phyloP scores from a whole-genome alignment of 345 rosid genomes.

The Dipteronia dyeriana region DNA sequence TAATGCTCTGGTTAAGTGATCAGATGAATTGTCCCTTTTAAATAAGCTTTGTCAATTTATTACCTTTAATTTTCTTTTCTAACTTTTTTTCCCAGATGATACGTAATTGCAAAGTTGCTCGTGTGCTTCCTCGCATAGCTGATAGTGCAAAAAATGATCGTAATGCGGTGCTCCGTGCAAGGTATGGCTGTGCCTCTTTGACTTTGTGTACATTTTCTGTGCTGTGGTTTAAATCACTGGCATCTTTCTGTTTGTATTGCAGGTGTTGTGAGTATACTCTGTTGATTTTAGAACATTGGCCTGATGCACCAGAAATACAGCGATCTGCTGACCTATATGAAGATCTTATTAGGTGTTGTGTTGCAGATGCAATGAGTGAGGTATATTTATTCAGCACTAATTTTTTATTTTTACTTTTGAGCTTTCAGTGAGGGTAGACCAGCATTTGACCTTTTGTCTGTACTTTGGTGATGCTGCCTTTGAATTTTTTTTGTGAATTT shows the following conservation, averaged over 20 bases:
- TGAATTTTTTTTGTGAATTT: not conserved
- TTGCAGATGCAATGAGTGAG: slow-evolving; percentile 99
- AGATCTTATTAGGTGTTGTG: slow-evolving; percentile 88
- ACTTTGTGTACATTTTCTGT: slow-evolving; percentile 19
- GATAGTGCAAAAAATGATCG: slow-evolving; percentile 95
- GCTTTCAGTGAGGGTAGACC: not conserved
- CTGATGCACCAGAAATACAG: slow-evolving; percentile 98
- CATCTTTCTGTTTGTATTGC: slow-evolving; percentile 24
- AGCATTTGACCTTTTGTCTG: not conserved
- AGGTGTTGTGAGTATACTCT: slow-evolving; percentile 99
- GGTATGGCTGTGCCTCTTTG: slow-evolving; percentile 41
- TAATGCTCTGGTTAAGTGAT: slow-evolving; percentile 28
- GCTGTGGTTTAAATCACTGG: slow-evolving; percentile 14
- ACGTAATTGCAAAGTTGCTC: slow-evolving; percentile 92
- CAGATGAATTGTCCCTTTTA: not conserved
- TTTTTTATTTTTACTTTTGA: not conserved
- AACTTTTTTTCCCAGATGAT: slow-evolving; percentile 64
- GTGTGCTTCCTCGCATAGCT: slow-evolving; percentile 91
- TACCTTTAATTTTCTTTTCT: slow-evolving; percentile 3
- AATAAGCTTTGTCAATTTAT: slow-evolving; percentile 13
- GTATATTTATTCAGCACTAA: slow-evolving; percentile 35
- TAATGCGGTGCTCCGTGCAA: slow-evolving; percentile 85
- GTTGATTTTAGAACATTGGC: slow-evolving; percentile 90
- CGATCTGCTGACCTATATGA: slow-evolving; percentile 87
- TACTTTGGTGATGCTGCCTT: not conserved